Evolutionary conservation across 2,329 filamentous ascomycete species (phyloP).

Genomic region (Fonsecaea nubica): DNA sequence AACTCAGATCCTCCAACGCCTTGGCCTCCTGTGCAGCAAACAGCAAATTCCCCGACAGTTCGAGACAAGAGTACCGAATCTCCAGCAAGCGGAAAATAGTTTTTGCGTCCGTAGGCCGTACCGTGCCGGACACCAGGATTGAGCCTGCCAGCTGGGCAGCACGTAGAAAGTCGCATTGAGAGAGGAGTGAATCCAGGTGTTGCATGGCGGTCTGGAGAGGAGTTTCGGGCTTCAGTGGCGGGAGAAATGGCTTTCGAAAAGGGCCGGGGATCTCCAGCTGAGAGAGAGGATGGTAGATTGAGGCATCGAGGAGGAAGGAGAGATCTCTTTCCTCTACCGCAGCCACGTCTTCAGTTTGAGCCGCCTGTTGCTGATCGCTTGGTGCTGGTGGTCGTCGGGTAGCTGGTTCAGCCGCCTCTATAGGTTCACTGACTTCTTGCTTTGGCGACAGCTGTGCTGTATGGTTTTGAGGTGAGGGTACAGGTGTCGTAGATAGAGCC

Average conservation of each 20-base stretch:
- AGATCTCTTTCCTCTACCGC: conserved; percentile 69
- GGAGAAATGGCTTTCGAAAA: conserved; percentile 72
- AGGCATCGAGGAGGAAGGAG: conserved; percentile 76
- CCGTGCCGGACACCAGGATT: conserved; percentile 51
- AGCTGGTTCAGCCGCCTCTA: background rate
- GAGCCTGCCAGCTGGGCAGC: conserved; percentile 64
- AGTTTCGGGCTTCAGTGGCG: conserved; percentile 65
- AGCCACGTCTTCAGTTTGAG: background rate
- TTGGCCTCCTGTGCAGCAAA: conserved; percentile 71
- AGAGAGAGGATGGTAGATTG: conserved; percentile 82
- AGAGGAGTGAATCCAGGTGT: conserved; percentile 69
- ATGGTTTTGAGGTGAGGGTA: conserved; percentile 18
- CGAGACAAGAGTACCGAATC: conserved; percentile 79
- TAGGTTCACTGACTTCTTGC: conserved; percentile 8
- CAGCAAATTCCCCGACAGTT: conserved; percentile 75
- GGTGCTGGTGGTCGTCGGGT: background rate
- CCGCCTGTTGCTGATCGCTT: background rate
- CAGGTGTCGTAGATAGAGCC: conserved; percentile 11
- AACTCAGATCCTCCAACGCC: conserved; percentile 65
- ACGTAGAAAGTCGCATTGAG: conserved; percentile 77
- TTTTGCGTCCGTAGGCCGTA: conserved; percentile 60
- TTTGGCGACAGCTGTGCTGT: conserved; percentile 14
- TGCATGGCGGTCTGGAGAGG: conserved; percentile 52
- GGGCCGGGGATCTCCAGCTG: conserved; percentile 65
- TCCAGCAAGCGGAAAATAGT: conserved; percentile 80